A percentile compares a stretch with the other conserved stretches of the same genome.
These are phyloP conservation scores for Thalassiosira mediterranea DNA, from an alignment of 352 stramenopile genomes.

Conservation along the genomic window DNA sequence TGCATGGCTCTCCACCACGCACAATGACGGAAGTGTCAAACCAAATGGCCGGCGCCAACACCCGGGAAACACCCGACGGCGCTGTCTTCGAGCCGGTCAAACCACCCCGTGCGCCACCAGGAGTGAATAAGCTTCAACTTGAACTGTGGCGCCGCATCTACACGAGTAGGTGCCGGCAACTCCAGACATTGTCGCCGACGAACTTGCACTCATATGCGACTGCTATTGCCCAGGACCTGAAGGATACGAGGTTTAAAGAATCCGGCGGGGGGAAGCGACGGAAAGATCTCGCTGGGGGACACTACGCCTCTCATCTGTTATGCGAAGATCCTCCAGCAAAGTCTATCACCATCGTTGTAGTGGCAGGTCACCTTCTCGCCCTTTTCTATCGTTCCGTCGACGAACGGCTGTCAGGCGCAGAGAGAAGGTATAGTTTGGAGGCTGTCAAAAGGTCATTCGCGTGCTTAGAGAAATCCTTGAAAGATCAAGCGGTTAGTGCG, in stretches of 20 bases:
- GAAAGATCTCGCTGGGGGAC: slow-evolving; percentile 19
- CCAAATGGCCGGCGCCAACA: too few relatives aligned
- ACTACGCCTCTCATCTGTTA: slow-evolving; percentile 16
- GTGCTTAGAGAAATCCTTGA: slow-evolving; percentile 6
- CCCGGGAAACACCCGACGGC: too few relatives aligned
- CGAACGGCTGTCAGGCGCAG: slow-evolving; percentile 6
- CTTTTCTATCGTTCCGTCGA: slow-evolving; percentile 21
- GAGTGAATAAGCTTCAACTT: slow-evolving; percentile 13
- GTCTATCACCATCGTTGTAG: neutral
- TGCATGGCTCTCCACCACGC: too few relatives aligned
- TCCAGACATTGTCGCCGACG: slow-evolving; percentile 4
- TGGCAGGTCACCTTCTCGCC: slow-evolving; percentile 7
- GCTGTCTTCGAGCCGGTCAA: too few relatives aligned
- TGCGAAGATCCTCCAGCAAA: neutral
- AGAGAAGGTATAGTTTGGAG: slow-evolving; percentile 8
- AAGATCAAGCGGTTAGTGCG: neutral
- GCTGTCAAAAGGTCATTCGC: slow-evolving; percentile 7
- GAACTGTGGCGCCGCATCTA: slow-evolving; percentile 22
- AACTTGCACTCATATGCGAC: slow-evolving; percentile 13
- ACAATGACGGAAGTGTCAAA: too few relatives aligned
- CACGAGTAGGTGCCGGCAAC: slow-evolving; percentile 9
- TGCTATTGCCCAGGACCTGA: slow-evolving; percentile 13
- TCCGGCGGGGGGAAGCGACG: neutral
- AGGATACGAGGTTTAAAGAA: slow-evolving; percentile 4
- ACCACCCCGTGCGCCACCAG: slow-evolving; percentile 2